These are phyloP conservation scores for Sporisorium sorghi DNA, from an alignment of 1,284 basidiomycete genomes.

Conservation along the genomic window DNA sequence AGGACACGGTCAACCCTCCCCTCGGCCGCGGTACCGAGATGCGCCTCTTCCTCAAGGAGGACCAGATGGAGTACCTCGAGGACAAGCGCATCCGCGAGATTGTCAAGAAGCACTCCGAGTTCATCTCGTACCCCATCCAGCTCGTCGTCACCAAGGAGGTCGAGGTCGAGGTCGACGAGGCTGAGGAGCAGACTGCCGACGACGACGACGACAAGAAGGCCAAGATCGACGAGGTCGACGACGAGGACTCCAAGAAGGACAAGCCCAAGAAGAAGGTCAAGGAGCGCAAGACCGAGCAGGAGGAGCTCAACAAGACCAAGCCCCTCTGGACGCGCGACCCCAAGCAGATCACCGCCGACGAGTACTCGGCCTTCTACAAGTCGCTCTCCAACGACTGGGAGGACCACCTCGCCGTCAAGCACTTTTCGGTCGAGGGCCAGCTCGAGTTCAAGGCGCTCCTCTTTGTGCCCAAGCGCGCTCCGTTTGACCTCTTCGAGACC, in stretches of 20 bases:
- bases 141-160: conserved; percentile 99
- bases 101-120: conserved; percentile 99
- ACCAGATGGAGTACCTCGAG: conserved; percentile 98
- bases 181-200: conserved; percentile 73
- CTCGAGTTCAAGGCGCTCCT: conserved; percentile 99
- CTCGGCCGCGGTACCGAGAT: conserved; percentile 96
- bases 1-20: conserved; percentile 86
- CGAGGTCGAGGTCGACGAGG: conserved; percentile 89
- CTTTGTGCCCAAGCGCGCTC: conserved; percentile 81
- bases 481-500: conserved; percentile 99
- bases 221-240: conserved; percentile 83
- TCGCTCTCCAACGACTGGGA: conserved; percentile 99
- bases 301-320: conserved; percentile 99
- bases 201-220: conserved; percentile 79
- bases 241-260: conserved; percentile 78
- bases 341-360: conserved; percentile 88
- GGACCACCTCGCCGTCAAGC: conserved; percentile 98
- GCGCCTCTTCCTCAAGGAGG: conserved; percentile 96
- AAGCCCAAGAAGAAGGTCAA: conserved; percentile 92
- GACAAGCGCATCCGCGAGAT: conserved; percentile 99
- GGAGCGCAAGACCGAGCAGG: conserved; percentile 76
- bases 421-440: conserved; percentile 99
- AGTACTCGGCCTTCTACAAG: conserved; percentile 99
- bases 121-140: conserved; percentile 99
- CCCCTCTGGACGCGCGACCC: conserved; percentile 99